Evolutionary conservation across 306 rosid species (phyloP).

Genomic region (Sicyos edulis): DNA sequence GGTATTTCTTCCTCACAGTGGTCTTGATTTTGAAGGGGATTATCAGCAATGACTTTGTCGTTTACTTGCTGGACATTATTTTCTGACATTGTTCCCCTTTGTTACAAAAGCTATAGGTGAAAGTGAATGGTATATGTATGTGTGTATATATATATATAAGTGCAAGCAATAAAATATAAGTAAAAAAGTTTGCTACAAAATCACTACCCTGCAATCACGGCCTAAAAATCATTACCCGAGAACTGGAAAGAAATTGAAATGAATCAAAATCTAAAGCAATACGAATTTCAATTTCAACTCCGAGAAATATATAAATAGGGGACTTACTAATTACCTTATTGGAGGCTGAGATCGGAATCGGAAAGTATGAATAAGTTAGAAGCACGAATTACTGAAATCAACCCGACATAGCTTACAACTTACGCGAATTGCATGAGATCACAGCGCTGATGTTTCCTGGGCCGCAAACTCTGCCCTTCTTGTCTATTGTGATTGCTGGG

Average conservation of each 20-base stretch:
- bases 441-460: background rate
- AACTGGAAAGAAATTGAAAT: background rate
- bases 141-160: background rate
- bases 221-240: background rate
- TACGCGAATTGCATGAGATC: conserved; percentile 8
- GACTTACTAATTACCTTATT: background rate
- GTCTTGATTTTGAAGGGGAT: conserved; percentile 37
- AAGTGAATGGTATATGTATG: background rate
- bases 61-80: conserved; percentile 40
- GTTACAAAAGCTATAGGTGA: background rate
- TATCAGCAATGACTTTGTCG: conserved; percentile 40
- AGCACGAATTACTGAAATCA: background rate
- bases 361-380: background rate
- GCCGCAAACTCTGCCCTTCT: background rate
- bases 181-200: background rate
- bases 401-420: conserved; percentile 7
- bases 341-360: conserved; percentile 8
- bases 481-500: too few species aligned
- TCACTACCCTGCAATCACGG: conserved; percentile 19
- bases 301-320: too few species aligned
- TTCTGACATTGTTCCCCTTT: conserved; percentile 44
- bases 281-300: background rate
- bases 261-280: conserved; percentile 8
- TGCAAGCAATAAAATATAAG: conserved; percentile 14
- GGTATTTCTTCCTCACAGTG: conserved; percentile 34